Evolutionary conservation across 2,329 filamentous ascomycete genomes (phyloP).

Genomic region (Pestalotiopsis sp.): DNA sequence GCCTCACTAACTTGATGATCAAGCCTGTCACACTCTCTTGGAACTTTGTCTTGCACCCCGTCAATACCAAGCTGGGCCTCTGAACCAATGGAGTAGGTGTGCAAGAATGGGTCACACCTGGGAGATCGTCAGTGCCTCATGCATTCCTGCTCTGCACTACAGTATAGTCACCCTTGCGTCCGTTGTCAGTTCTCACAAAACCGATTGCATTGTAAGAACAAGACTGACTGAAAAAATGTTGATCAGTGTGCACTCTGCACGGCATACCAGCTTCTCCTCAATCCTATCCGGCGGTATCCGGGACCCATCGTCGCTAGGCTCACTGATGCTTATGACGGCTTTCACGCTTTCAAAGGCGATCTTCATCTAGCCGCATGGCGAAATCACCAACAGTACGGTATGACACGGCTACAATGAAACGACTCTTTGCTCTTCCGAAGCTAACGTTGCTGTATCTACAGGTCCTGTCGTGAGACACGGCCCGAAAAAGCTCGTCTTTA

Average conservation of each 20-base stretch:
- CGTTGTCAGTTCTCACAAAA: too few species aligned
- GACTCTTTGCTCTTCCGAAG: background rate
- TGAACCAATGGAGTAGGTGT: too few species aligned
- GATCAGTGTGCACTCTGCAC: background rate
- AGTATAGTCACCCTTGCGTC: too few species aligned
- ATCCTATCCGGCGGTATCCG: background rate
- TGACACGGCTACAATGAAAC: background rate
- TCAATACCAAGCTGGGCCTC: too few species aligned
- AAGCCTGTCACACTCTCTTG: too few species aligned
- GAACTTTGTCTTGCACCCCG: too few species aligned
- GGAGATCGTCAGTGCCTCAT: too few species aligned
- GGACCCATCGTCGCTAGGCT: constrained; percentile 5
- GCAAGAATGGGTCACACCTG: too few species aligned
- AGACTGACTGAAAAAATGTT: too few species aligned
- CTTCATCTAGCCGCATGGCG: background rate
- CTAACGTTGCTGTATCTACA: background rate
- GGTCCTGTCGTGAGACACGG: constrained; percentile 21
- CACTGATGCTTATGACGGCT: background rate
- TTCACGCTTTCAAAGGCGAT: background rate
- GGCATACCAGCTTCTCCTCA: background rate
- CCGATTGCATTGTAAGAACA: too few species aligned
- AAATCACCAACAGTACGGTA: constrained; percentile 13
- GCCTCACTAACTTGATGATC: too few species aligned
- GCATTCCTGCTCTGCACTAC: too few species aligned
- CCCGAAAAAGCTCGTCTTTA: constrained; percentile 25